Conservation (phyloP, 2,329 filamentous ascomycete genomes). For the Colletotrichum tamarilloi region DNA sequence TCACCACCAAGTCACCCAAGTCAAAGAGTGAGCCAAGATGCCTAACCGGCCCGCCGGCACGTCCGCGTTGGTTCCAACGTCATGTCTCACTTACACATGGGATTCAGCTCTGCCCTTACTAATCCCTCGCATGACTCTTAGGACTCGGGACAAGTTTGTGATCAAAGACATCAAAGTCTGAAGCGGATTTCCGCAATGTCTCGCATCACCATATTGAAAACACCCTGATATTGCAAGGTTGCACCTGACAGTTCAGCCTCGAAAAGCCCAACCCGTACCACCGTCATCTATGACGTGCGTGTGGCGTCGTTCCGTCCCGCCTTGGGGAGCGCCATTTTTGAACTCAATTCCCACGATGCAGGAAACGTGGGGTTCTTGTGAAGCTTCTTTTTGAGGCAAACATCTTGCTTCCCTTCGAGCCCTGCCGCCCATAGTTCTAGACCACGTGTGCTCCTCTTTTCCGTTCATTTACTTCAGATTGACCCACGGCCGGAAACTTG, state of each 20-base stretch:
- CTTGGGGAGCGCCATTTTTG: background rate
- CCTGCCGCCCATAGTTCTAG: background rate
- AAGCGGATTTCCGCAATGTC: conserved; percentile 14
- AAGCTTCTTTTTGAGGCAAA: background rate
- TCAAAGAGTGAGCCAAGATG: conserved; percentile 12
- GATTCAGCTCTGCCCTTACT: background rate
- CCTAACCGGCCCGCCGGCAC: conserved; percentile 6
- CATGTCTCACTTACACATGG: conserved; percentile 5
- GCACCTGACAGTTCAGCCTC: background rate
- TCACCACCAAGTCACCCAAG: background rate
- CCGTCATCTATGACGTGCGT: conserved; percentile 17
- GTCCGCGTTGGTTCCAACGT: conserved; percentile 15
- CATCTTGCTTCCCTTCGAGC: background rate
- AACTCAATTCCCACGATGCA: background rate
- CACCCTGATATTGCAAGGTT: background rate
- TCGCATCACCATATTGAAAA: conserved; percentile 1
- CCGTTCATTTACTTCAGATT: background rate
- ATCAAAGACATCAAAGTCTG: background rate
- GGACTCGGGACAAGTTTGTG: background rate
- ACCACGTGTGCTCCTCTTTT: background rate
- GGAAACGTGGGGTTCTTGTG: background rate
- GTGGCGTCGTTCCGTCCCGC: conserved; percentile 9
- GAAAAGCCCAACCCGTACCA: background rate
- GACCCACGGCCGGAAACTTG: background rate
- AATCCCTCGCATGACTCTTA: background rate